phyloP scores from a whole-genome alignment of 164 flowering plant genomes.

The Dillenia suffruticosa region DNA sequence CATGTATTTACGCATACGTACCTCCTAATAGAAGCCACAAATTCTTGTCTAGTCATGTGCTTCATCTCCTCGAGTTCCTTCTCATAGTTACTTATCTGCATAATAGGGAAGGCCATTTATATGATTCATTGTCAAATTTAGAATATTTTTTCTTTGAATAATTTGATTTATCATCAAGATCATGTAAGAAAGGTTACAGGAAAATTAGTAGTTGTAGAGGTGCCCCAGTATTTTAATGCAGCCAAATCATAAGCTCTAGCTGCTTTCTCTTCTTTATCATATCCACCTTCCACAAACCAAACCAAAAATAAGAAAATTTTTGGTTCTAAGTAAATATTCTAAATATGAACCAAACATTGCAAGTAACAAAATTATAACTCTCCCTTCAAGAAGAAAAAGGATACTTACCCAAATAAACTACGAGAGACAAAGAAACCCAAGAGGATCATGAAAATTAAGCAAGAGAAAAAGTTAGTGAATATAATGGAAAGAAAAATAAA shows the following conservation, averaged over 20 bases:
- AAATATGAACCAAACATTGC: not conserved
- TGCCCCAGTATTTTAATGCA: slow-evolving; percentile 96
- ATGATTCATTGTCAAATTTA: no score
- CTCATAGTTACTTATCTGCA: slow-evolving; percentile 79
- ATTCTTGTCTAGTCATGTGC: slow-evolving; percentile 93
- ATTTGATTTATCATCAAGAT: not conserved
- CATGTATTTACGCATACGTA: slow-evolving; percentile 40
- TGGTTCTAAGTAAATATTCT: no score
- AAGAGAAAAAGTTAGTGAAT: slow-evolving; percentile 5
- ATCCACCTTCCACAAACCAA: slow-evolving; percentile 54
- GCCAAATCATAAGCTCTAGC: slow-evolving; percentile 93
- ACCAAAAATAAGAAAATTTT: not conserved
- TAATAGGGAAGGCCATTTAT: no score
- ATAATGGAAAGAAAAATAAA: not conserved
- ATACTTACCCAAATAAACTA: slow-evolving; percentile 80
- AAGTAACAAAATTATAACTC: not conserved
- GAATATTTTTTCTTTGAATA: no score
- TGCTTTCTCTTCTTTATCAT: slow-evolving; percentile 96
- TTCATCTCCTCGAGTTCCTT: slow-evolving; percentile 93
- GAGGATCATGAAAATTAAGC: not conserved
- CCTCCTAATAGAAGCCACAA: slow-evolving; percentile 95
- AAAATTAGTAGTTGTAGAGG: slow-evolving; percentile 89
- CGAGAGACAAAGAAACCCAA: slow-evolving; percentile 4
- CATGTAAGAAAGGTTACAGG: slow-evolving; percentile 40
- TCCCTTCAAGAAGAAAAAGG: not conserved